phyloP scores from a whole-genome alignment of 495 filamentous ascomycete species.

The Polyplosphaeria fusca region DNA sequence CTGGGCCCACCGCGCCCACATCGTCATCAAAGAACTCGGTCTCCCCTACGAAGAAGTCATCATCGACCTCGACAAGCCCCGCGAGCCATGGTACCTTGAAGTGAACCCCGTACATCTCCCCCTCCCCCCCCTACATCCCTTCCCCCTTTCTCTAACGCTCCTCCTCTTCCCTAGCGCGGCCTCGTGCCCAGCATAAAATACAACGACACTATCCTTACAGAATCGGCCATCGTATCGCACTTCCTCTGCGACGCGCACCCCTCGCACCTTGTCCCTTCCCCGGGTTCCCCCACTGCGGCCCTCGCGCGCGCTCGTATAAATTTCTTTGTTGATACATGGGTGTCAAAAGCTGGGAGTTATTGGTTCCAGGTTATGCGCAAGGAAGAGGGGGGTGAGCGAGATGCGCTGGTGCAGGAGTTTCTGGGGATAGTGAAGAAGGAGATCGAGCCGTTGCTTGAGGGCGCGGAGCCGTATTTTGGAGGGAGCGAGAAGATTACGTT shows the following conservation, averaged over 20 bases:
- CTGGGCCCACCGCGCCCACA: conserved; percentile 80
- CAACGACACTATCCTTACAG: conserved; percentile 60
- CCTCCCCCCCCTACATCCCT: not conserved
- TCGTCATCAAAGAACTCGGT: conserved; percentile 67
- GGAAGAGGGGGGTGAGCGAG: conserved; percentile 44
- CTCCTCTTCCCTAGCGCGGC: too few species aligned
- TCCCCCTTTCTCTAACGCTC: not conserved
- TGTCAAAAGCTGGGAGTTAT: conserved; percentile 55
- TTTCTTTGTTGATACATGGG: conserved; percentile 77
- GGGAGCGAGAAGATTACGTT: conserved; percentile 70
- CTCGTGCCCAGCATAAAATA: conserved; percentile 72
- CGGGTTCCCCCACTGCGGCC: conserved; percentile 39
- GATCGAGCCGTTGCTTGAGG: conserved; percentile 66
- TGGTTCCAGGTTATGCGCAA: conserved; percentile 47
- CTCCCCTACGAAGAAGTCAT: conserved; percentile 75
- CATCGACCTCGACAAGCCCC: conserved; percentile 69
- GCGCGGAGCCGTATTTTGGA: conserved; percentile 75
- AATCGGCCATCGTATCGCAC: conserved; percentile 69
- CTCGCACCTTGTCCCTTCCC: conserved; percentile 53
- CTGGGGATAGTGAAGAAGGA: conserved; percentile 63
- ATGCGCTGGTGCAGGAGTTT: conserved; percentile 43
- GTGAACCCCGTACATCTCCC: conserved; percentile 64
- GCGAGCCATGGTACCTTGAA: conserved; percentile 78
- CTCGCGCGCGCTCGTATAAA: conserved; percentile 63
- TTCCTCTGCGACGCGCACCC: conserved; percentile 65